These are phyloP conservation scores for Penicillium maclennaniae DNA, from an alignment of 495 filamentous ascomycete genomes.

Conservation along the genomic window DNA sequence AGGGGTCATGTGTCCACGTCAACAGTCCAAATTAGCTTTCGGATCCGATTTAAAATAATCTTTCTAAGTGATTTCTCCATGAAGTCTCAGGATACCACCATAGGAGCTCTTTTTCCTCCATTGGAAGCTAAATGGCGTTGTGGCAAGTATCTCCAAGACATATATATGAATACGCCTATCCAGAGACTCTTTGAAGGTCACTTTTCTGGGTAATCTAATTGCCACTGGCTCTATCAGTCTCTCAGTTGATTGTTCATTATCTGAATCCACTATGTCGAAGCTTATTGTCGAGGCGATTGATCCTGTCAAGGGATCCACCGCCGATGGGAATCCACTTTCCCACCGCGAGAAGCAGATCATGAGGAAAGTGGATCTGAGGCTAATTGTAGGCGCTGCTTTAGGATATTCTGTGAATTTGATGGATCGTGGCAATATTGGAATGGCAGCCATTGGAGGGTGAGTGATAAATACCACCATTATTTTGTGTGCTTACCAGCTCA, in stretches of 20 bases:
- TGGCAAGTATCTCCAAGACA: too few species aligned
- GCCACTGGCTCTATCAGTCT: too few species aligned
- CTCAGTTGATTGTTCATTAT: too few species aligned
- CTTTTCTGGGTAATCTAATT: too few species aligned
- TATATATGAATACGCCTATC: background rate
- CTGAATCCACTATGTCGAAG: background rate
- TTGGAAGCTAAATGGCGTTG: too few species aligned
- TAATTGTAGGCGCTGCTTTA: conserved; percentile 51
- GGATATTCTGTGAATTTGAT: conserved; percentile 56
- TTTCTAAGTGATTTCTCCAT: too few species aligned
- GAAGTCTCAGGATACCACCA: too few species aligned
- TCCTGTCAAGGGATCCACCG: background rate
- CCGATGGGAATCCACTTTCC: background rate
- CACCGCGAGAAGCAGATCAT: conserved; percentile 23
- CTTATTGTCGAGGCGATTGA: background rate
- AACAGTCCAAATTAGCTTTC: too few species aligned
- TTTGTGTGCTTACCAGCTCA: too few species aligned
- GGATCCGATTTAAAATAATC: too few species aligned
- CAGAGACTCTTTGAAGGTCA: background rate
- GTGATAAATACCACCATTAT: conserved; percentile 32
- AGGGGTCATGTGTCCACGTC: too few species aligned
- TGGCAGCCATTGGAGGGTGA: conserved; percentile 50
- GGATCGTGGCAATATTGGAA: conserved; percentile 56
- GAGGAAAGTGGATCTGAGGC: conserved; percentile 48
- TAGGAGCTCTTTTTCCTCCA: too few species aligned